A percentile compares a stretch with the other conserved stretches of the same genome.
These are phyloP conservation scores for Sugiyamaella pinicola DNA, from an alignment of 1,139 yeast species.

Conservation along the genomic window DNA sequence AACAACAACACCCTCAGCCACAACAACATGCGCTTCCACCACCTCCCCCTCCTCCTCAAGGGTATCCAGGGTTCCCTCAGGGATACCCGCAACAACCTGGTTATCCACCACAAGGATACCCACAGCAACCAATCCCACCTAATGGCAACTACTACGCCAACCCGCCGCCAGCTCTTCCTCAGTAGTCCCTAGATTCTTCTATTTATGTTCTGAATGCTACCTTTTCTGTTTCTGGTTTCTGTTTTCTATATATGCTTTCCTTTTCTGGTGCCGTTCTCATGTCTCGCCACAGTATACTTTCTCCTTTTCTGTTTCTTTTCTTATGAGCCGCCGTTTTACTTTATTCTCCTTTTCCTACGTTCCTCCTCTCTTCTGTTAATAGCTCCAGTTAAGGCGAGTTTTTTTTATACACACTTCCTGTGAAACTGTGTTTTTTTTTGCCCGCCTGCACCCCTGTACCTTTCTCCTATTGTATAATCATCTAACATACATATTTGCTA, in stretches of 20 bases:
- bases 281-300: too few species aligned
- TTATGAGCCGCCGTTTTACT: conserved; percentile 8
- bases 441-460: conserved; percentile 1
- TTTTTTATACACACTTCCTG: conserved; percentile 12
- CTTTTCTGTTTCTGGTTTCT: conserved; percentile 2
- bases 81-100: conserved; percentile 24
- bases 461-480: neutral
- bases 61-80: conserved; percentile 15
- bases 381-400: neutral
- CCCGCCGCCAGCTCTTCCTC: conserved; percentile 23
- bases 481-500: neutral
- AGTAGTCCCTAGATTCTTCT: conserved; percentile 8
- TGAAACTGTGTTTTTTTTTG: conserved; percentile 5
- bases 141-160: conserved; percentile 19
- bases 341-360: conserved; percentile 12
- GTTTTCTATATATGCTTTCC: neutral
- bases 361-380: neutral
- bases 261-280: conserved; percentile 20
- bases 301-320: conserved; percentile 12
- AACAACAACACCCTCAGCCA: conserved; percentile 24
- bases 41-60: conserved; percentile 12
- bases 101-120: conserved; percentile 24
- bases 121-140: conserved; percentile 22
- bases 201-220: neutral
- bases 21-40: conserved; percentile 27